phyloP scores from a whole-genome alignment of 306 rosid species.

The Canavalia gladiata region DNA sequence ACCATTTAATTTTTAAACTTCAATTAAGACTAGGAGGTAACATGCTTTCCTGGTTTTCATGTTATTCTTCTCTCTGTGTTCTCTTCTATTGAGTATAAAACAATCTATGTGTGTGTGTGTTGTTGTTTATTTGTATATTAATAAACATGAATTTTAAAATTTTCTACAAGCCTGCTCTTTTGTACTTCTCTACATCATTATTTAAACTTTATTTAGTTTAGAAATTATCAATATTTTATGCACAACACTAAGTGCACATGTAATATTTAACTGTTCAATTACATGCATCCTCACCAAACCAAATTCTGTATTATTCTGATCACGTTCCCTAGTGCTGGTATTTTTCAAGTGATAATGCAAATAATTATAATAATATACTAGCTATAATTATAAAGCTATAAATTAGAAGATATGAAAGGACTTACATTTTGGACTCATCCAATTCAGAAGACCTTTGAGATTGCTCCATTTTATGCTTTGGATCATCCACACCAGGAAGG shows the following conservation, averaged over 20 bases:
- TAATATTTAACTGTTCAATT: slow-evolving; percentile 24
- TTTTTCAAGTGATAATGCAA: slow-evolving; percentile 28
- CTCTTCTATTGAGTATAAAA: neutral
- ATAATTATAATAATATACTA: slow-evolving; percentile 18
- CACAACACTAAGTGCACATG: slow-evolving; percentile 3
- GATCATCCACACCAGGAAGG: slow-evolving; percentile 46
- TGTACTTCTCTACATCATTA: slow-evolving; percentile 16
- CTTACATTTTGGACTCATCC: slow-evolving; percentile 61
- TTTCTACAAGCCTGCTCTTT: neutral
- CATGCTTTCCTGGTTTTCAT: slow-evolving; percentile 2
- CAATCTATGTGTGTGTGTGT: neutral
- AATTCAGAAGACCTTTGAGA: slow-evolving; percentile 44
- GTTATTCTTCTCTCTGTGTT: neutral
- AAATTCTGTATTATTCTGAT: slow-evolving; percentile 23
- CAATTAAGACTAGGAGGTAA: neutral
- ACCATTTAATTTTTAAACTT: neutral
- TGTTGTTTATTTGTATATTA: neutral
- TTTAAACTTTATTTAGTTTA: slow-evolving; percentile 27
- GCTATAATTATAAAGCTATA: slow-evolving; percentile 1
- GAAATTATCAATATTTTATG: slow-evolving; percentile 4
- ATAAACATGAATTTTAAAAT: neutral
- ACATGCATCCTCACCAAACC: slow-evolving; percentile 18
- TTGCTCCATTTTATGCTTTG: slow-evolving; percentile 47
- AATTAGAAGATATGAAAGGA: slow-evolving; percentile 18
- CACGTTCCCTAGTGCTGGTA: slow-evolving; percentile 21